Evolutionary conservation across 805 yeast genomes (phyloP).

Genomic region (Pichia scutulata): DNA sequence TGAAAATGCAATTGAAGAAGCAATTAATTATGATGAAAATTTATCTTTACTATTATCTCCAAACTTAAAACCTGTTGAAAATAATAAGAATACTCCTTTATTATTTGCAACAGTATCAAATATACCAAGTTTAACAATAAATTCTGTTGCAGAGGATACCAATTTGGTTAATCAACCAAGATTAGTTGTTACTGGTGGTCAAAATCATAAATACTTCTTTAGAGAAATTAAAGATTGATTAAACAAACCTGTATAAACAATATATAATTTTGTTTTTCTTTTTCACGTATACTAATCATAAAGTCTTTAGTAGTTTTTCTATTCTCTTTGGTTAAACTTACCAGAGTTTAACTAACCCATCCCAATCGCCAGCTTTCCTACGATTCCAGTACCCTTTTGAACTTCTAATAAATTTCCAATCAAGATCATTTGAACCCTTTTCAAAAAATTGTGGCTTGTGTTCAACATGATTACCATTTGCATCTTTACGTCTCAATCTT

Average conservation of each 20-base stretch:
- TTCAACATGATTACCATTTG: constrained; percentile 36
- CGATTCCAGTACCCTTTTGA: constrained; percentile 70
- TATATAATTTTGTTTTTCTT: background rate
- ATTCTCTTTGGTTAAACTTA: constrained; percentile 17
- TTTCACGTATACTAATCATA: background rate
- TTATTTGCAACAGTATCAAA: constrained; percentile 11
- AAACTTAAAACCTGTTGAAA: constrained; percentile 9
- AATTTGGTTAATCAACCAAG: constrained; percentile 10
- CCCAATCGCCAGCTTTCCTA: constrained; percentile 59
- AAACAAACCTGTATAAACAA: background rate
- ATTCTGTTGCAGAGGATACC: constrained; percentile 3
- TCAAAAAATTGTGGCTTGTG: constrained; percentile 63
- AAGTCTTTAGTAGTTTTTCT: too few species aligned
- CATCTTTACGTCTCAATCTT: constrained; percentile 60
- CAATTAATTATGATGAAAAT: constrained; percentile 37
- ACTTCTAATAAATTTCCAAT: constrained; percentile 55
- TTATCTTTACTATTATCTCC: constrained; percentile 43
- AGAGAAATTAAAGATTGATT: constrained; percentile 18
- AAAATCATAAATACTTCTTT: constrained; percentile 28
- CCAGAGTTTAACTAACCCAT: constrained; percentile 50
- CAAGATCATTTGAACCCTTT: constrained; percentile 29
- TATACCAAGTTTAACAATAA: constrained; percentile 21
- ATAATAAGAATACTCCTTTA: background rate
- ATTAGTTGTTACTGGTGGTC: constrained; percentile 29
- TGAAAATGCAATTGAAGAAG: constrained; percentile 41